phyloP scores from a whole-genome alignment of 2,329 filamentous ascomycete species.

The Cadophora malorum region DNA sequence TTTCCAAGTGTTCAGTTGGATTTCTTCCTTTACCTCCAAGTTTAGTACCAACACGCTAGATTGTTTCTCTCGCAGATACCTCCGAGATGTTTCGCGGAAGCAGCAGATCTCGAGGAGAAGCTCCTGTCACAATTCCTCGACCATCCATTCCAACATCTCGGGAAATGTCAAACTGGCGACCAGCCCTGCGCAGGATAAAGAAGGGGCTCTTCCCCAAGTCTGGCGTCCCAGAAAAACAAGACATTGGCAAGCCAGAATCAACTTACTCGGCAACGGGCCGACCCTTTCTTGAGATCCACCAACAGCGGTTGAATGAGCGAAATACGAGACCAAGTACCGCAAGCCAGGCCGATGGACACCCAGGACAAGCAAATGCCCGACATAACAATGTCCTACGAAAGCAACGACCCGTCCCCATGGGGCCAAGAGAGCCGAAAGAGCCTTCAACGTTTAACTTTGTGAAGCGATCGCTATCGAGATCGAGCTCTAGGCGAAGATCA shows the following conservation, averaged over 20 bases:
- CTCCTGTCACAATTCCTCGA: constrained; percentile 7
- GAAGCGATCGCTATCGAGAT: constrained; percentile 2
- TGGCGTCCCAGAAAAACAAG: background rate
- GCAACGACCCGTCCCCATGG: constrained; percentile 9
- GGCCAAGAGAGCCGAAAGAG: background rate
- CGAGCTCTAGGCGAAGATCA: background rate
- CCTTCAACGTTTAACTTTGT: constrained; percentile 14
- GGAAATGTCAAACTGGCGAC: constrained; percentile 23
- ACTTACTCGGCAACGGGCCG: background rate
- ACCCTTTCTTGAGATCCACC: constrained; percentile 10
- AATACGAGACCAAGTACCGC: constrained; percentile 1
- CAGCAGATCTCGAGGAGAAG: constrained; percentile 17
- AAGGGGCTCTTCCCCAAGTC: constrained; percentile 23
- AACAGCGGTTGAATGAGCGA: constrained; percentile 5
- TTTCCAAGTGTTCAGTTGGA: background rate
- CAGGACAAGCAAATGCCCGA: background rate
- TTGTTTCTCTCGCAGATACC: background rate
- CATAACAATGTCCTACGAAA: background rate
- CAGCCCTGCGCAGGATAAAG: constrained; percentile 24
- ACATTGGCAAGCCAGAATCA: background rate
- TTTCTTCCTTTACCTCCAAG: background rate
- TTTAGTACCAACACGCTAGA: background rate
- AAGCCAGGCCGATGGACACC: background rate
- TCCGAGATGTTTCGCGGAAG: constrained; percentile 23
- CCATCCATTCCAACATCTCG: background rate